phyloP scores from a whole-genome alignment of 2,329 filamentous ascomycete species.

The Pseudovirgaria hyperparasitica region DNA sequence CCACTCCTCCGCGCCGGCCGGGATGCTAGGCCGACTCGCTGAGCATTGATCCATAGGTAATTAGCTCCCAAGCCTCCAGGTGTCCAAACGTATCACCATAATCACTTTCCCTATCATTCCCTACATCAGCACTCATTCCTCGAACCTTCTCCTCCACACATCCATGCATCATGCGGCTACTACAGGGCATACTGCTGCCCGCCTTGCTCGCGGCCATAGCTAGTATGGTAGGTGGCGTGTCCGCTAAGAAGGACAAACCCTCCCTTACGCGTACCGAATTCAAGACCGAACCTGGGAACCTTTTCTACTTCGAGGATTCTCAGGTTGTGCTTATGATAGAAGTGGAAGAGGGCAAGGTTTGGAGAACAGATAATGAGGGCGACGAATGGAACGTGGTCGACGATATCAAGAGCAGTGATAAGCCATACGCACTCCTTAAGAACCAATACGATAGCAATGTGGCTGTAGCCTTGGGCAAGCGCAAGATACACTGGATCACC shows the following conservation, averaged over 20 bases:
- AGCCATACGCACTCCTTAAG: conserved; percentile 52
- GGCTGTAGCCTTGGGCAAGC: conserved; percentile 65
- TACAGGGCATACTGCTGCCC: conserved; percentile 32
- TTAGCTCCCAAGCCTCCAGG: too few species aligned
- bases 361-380: conserved; percentile 71
- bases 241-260: conserved; percentile 49
- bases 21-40: too few species aligned
- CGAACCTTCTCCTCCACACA: too few species aligned
- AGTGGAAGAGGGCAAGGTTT: conserved; percentile 48
- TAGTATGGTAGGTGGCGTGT: conserved; percentile 12
- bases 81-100: too few species aligned
- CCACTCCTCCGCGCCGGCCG: too few species aligned
- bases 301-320: conserved; percentile 88
- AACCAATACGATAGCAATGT: conserved; percentile 68
- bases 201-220: conserved; percentile 38
- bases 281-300: conserved; percentile 49
- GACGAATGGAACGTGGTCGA: conserved; percentile 57
- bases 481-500: conserved; percentile 67
- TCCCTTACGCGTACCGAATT: conserved; percentile 53
- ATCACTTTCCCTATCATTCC: too few species aligned
- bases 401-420: conserved; percentile 47
- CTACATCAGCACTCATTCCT: too few species aligned
- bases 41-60: too few species aligned
- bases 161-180: conserved; percentile 26
- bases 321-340: conserved; percentile 71